Conservation (phyloP, 805 yeast genomes). For the Metschnikowia chrysomelidarum region DNA sequence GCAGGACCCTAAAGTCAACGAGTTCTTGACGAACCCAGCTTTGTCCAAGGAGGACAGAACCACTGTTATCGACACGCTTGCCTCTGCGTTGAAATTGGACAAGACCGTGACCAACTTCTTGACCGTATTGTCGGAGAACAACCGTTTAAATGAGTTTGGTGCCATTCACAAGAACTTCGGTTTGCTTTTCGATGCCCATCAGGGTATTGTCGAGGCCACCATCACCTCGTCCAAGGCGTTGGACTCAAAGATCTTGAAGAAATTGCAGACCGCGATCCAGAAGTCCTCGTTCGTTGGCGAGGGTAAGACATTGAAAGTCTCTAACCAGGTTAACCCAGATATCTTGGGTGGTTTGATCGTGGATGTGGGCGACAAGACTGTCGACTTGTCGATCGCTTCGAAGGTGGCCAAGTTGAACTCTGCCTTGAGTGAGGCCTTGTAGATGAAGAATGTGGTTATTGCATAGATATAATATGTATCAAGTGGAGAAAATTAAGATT, state of each 20-base stretch:
- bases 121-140: slow-evolving; percentile 86
- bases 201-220: slow-evolving; percentile 89
- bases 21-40: slow-evolving; percentile 77
- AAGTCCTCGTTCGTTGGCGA: slow-evolving; percentile 79
- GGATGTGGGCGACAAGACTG: slow-evolving; percentile 95
- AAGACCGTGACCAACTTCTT: slow-evolving; percentile 76
- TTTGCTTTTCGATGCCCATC: slow-evolving; percentile 80
- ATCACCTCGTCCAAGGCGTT: slow-evolving; percentile 85
- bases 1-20: slow-evolving; percentile 61
- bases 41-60: slow-evolving; percentile 73
- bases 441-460: slow-evolving; percentile 35
- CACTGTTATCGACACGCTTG: slow-evolving; percentile 61
- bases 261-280: slow-evolving; percentile 74
- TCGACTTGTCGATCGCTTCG: slow-evolving; percentile 83
- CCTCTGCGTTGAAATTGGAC: slow-evolving; percentile 52
- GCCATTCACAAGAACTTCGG: slow-evolving; percentile 69
- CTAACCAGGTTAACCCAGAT: slow-evolving; percentile 82
- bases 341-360: slow-evolving; percentile 95
- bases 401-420: slow-evolving; percentile 88
- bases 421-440: slow-evolving; percentile 81
- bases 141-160: slow-evolving; percentile 75
- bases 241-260: slow-evolving; percentile 74
- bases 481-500: background rate
- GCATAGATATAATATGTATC: slow-evolving; percentile 5
- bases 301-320: slow-evolving; percentile 81